Evolutionary conservation across 148 eudicot genomes (phyloP), one percentile per base, ranked within the genome.

Genomic region (Rheum nobile): DNA sequence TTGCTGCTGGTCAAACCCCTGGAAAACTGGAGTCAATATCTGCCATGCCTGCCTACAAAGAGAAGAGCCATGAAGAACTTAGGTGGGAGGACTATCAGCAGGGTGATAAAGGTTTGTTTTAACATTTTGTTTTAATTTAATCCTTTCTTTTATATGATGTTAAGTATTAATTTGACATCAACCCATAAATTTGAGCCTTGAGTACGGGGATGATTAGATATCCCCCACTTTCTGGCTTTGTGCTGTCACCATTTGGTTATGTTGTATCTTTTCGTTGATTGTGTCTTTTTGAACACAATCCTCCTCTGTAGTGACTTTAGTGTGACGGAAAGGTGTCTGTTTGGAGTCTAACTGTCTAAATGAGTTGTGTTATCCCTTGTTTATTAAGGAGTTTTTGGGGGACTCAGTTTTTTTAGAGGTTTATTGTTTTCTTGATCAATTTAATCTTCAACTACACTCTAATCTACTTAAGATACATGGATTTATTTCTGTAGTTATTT

Each of bases 31-130:
- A 88, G 78, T 95, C 98, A 34, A 87, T 95, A 80, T 95, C 98
- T 46, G 98, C 97, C 50, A 95, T 95, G 97, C 85, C 86, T 72
- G 93, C 77, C 22, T 88, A 91, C 87, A 95, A 91, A 80, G 96
- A 91, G 28, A 95, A 91, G 85, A 95, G 97, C 81, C 97, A 90
- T 73, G 98, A 95, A 83, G 98, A 91, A 78, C 85, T 95, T 73
- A 87, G 97, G 75, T 95, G 98, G 98, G 98, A 91, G 85, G 98
- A 95, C 81, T 91, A 91, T 79, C 97, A 95, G 78, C 83, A 79
- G 67, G 97, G 97, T 72, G 97, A 95, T 80, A 95, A 91, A 90
- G 97, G 98, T 95, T 79, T 72, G 84, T 70, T 22, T 21, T 12
- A 14, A 63, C 68, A 63, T 63, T 31, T 31, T 16, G 19, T 63